Conservation (phyloP, 768 basidiomycete genomes). For the Tricholomella constricta region DNA sequence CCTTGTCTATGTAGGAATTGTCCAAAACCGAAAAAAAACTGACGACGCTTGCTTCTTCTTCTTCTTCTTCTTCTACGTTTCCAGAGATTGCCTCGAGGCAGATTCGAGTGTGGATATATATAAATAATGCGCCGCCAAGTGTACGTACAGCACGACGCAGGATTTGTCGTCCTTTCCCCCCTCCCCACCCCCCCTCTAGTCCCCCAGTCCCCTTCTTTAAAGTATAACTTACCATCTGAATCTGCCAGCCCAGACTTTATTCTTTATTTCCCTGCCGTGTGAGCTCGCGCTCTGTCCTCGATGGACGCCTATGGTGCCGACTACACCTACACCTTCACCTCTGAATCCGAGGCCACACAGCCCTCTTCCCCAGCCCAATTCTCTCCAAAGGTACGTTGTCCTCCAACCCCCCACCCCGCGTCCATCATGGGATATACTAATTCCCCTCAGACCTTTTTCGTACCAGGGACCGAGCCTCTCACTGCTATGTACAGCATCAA, state of each 20-base stretch:
- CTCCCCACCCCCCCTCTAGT: too few relatives aligned
- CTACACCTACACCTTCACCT: not conserved
- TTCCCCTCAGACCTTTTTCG: too few relatives aligned
- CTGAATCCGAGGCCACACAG: not conserved
- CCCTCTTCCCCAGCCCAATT: too few relatives aligned
- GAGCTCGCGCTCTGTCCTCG: not conserved
- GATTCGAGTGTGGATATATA: conserved; percentile 1
- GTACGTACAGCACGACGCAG: not conserved
- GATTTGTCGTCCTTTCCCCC: not conserved
- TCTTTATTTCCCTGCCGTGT: not conserved
- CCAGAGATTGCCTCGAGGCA: not conserved
- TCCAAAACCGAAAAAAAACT: not conserved
- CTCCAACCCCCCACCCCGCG: too few relatives aligned
- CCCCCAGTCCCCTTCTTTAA: too few relatives aligned
- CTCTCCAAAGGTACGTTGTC: too few relatives aligned
- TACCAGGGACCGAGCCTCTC: too few relatives aligned
- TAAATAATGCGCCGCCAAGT: not conserved
- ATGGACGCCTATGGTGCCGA: not conserved
- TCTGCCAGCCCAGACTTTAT: too few relatives aligned
- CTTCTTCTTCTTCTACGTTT: not conserved
- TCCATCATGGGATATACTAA: too few relatives aligned
- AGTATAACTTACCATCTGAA: too few relatives aligned
- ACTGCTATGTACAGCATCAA: not conserved
- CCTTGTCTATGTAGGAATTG: not conserved
- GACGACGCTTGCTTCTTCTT: too few relatives aligned